Evolutionary conservation across 352 stramenopile genomes (phyloP), one percentile per base, ranked within the genome.

Genomic region (Phytophthora pini): DNA sequence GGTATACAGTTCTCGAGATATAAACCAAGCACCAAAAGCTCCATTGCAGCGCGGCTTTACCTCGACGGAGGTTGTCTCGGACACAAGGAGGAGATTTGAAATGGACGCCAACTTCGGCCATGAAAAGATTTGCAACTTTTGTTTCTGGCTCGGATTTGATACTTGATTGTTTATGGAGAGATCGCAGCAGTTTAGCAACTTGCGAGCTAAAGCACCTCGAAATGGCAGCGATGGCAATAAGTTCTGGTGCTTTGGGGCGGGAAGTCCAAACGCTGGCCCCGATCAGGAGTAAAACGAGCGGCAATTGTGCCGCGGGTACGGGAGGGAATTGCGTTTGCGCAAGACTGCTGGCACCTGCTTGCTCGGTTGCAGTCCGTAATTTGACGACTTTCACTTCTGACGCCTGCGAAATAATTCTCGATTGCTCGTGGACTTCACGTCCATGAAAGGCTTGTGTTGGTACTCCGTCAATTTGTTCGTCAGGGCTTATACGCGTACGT

Each of bases 31-130:
- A 68, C 50, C 50, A 61, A 24, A 8, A 5, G 27, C 17, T 20
- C 17, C 17, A 20, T 20, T 20, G 17, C 4, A 22, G 36, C 61
- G 38, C 53, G 61, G 61, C 52, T 68, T 68, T 68, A 54, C 61
- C 57, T 52, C 15, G 4, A 13, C 32, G 9, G 9, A 13, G 32
- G 12, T 39, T 39, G 32, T 39, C 32, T 39, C 32, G 5, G 9
- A 10, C 11, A 43, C 15, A 46, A 54, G 36, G 34, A 22, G 20
- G 27, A 15, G 59, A 67, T 67, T 67, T 67, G 56, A 49, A 56
- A 20, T 20, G 17, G 17, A 20, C 17, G 17, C 17, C 17, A 20
- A 20, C 17, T 20, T 20, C 17, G 17, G 17, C 17, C 17, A 20
- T 20, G 17, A 20, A 56, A 54, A 29, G 56, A 64, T 64, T 64